Percentiles rank a stretch among this genome's conserved stretches.
Conservation (phyloP, 352 stramenopile genomes). For the Phytophthora europaea region DNA sequence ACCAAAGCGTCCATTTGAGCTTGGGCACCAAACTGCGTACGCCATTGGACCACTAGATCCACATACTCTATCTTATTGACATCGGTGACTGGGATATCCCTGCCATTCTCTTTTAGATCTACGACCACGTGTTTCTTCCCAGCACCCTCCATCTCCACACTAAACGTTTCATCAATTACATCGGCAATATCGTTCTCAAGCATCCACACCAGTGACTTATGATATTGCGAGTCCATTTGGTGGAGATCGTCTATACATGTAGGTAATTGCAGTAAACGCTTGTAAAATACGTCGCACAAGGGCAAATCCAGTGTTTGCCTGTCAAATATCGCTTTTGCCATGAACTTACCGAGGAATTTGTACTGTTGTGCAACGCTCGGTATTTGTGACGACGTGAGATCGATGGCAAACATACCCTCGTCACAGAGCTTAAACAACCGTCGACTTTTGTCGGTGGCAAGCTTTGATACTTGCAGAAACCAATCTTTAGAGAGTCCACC, state of each 20-base stretch:
- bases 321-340: conserved; percentile 91
- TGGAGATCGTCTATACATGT: conserved; percentile 69
- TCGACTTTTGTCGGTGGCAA: conserved; percentile 42
- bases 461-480: conserved; percentile 84
- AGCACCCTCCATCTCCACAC: conserved; percentile 58
- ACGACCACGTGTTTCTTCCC: conserved; percentile 41
- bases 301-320: conserved; percentile 85
- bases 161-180: conserved; percentile 90
- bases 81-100: conserved; percentile 73
- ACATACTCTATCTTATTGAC: conserved; percentile 87
- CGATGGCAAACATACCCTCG: conserved; percentile 58
- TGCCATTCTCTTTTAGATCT: conserved; percentile 74
- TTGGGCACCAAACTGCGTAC: conserved; percentile 61
- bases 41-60: conserved; percentile 68
- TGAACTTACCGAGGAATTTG: conserved; percentile 80
- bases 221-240: conserved; percentile 82
- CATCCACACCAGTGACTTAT: conserved; percentile 89
- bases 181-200: conserved; percentile 83
- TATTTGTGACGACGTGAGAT: conserved; percentile 44
- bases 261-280: conserved; percentile 64
- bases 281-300: conserved; percentile 79
- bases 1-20: conserved; percentile 68
- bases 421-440: conserved; percentile 70
- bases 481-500: conserved; percentile 92
- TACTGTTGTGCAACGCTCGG: conserved; percentile 55